These are phyloP conservation scores for Sergeia podlipaevii DNA, from an alignment of 208 protist species.

Conservation along the genomic window DNA sequence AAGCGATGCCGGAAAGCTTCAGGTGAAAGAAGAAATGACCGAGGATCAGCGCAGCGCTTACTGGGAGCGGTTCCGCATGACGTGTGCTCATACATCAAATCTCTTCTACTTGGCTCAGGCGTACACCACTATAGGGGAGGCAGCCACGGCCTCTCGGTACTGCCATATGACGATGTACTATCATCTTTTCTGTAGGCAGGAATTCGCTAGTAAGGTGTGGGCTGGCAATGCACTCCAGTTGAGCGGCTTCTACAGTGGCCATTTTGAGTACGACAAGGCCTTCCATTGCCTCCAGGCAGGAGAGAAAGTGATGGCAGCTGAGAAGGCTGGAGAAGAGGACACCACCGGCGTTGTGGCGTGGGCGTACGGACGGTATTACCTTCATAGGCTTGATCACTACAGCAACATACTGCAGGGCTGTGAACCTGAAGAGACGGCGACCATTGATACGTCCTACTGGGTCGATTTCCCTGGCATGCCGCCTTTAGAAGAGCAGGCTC, in stretches of 20 bases:
- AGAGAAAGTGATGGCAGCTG: constrained; percentile 64
- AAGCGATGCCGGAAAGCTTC: constrained; percentile 39
- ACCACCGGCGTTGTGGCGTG: constrained; percentile 60
- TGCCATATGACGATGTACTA: constrained; percentile 85
- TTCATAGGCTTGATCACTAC: constrained; percentile 74
- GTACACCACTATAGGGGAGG: constrained; percentile 41
- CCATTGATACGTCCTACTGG: constrained; percentile 33
- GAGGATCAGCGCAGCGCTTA: constrained; percentile 9
- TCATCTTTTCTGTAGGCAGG: constrained; percentile 72
- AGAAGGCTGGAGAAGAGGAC: constrained; percentile 39
- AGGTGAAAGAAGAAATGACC: constrained; percentile 6
- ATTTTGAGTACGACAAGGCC: constrained; percentile 66
- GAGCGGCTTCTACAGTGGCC: constrained; percentile 68
- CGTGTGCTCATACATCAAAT: constrained; percentile 65
- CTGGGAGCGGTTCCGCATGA: constrained; percentile 66
- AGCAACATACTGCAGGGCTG: constrained; percentile 1
- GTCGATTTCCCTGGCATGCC: constrained; percentile 65
- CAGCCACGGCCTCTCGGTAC: constrained; percentile 56
- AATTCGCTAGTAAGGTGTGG: constrained; percentile 79
- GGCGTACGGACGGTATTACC: constrained; percentile 71
- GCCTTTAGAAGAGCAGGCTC: constrained; percentile 18
- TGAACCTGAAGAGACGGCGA: constrained; percentile 15
- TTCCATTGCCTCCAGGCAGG: constrained; percentile 82
- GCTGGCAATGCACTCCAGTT: constrained; percentile 83
- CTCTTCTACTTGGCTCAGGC: constrained; percentile 89